These are phyloP conservation scores for Ilyonectria robusta DNA, from an alignment of 2,329 filamentous ascomycete genomes.

Conservation along the genomic window DNA sequence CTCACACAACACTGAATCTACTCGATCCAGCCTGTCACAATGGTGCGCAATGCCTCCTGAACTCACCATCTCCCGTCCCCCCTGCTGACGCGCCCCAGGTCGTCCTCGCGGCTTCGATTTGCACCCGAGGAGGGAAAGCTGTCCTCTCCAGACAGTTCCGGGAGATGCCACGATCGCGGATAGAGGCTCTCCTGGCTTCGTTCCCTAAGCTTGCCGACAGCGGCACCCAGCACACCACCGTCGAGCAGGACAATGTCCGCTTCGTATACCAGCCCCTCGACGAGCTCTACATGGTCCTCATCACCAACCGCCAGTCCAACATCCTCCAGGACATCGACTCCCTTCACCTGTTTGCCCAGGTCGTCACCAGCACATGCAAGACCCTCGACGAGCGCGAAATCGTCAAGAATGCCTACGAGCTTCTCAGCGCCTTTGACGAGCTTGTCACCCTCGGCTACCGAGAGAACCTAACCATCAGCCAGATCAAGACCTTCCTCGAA, in stretches of 20 bases:
- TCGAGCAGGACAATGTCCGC: constrained; percentile 99
- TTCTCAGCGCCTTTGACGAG: constrained; percentile 97
- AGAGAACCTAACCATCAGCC: constrained; percentile 94
- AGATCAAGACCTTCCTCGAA: constrained; percentile 99
- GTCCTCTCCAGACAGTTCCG: constrained; percentile 98
- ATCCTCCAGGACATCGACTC: constrained; percentile 99
- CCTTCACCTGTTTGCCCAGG: constrained; percentile 96
- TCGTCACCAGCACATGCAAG: constrained; percentile 96
- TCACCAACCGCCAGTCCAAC: constrained; percentile 99
- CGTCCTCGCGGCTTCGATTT: constrained; percentile 98
- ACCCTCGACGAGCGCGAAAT: constrained; percentile 97
- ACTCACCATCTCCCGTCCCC: constrained; percentile 1
- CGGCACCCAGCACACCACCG: constrained; percentile 96
- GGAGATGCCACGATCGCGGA: constrained; percentile 96
- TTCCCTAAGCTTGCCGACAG: constrained; percentile 98
- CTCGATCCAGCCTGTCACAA: constrained; percentile 51
- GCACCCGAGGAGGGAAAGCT: constrained; percentile 97
- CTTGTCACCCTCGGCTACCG: constrained; percentile 95
- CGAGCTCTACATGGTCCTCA: constrained; percentile 99
- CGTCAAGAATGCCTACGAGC: constrained; percentile 92
- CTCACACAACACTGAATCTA: constrained; percentile 36
- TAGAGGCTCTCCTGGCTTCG: constrained; percentile 95
- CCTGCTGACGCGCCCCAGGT: constrained; percentile 72
- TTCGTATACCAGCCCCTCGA: constrained; percentile 99
- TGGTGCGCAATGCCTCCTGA: constrained; percentile 52